Conservation (phyloP, 1,284 basidiomycete genomes). For the Fomitopsis pinicola region DNA sequence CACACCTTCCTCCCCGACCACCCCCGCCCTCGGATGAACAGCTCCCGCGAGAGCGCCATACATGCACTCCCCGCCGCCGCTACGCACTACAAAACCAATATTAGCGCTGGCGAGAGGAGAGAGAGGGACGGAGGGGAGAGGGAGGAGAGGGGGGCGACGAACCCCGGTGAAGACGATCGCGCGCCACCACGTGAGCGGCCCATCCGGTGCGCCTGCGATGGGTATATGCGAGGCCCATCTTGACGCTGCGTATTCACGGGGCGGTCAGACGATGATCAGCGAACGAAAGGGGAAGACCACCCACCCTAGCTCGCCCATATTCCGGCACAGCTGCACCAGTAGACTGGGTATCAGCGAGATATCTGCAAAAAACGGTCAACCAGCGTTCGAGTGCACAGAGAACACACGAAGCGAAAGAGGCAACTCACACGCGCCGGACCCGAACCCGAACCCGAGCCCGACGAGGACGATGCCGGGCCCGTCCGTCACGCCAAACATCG, state of each 20-base stretch:
- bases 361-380: conserved; percentile 29
- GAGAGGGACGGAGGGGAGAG: background rate
- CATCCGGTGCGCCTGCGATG: conserved; percentile 14
- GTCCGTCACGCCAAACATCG: conserved; percentile 37
- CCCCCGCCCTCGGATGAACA: background rate
- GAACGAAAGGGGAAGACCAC: conserved; percentile 3
- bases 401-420: too few species aligned
- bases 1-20: background rate
- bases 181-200: conserved; percentile 4
- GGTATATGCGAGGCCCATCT: conserved; percentile 51
- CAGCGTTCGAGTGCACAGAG: background rate
- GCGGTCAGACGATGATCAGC: background rate
- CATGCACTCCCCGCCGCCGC: background rate
- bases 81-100: background rate
- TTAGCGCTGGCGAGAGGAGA: conserved; percentile 27
- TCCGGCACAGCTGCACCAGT: conserved; percentile 37
- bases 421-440: conserved; percentile 45
- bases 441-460: conserved; percentile 45
- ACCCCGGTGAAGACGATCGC: conserved; percentile 10
- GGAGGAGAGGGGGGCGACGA: background rate
- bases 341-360: conserved; percentile 46
- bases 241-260: conserved; percentile 27
- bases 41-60: background rate
- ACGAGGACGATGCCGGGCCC: conserved; percentile 36
- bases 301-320: conserved; percentile 44